Evolutionary conservation across 805 yeast species (phyloP).

Genomic region (Scheffersomyces amazonensis): DNA sequence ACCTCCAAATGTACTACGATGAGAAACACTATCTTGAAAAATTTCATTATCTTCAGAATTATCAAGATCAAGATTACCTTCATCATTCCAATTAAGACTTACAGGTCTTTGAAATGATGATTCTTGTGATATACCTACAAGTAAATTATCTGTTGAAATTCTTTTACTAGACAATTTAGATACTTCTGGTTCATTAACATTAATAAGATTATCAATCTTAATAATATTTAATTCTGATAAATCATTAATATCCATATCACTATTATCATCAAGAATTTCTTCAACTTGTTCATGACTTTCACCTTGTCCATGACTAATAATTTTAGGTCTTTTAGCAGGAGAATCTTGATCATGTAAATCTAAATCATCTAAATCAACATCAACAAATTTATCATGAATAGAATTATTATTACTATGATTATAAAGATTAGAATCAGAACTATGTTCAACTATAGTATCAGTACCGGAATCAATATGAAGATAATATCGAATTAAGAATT

Average conservation of each 20-base stretch:
- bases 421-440: conserved; percentile 13
- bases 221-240: conserved; percentile 36
- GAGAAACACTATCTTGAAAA: not conserved
- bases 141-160: conserved; percentile 6
- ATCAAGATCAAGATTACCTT: conserved; percentile 26
- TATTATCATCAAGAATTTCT: conserved; percentile 8
- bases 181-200: conserved; percentile 17
- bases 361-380: conserved; percentile 3
- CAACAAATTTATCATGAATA: conserved; percentile 1
- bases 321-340: not conserved
- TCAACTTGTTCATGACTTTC: conserved; percentile 6
- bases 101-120: conserved; percentile 35
- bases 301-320: not conserved
- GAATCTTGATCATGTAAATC: conserved; percentile 7
- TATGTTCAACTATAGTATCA: conserved; percentile 16
- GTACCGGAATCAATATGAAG: conserved; percentile 15
- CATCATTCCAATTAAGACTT: conserved; percentile 44
- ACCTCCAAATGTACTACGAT: not conserved
- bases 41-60: conserved; percentile 11
- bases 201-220: conserved; percentile 36
- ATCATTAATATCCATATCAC: conserved; percentile 30
- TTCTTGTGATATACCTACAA: conserved; percentile 16
- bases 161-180: not conserved
- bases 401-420: not conserved
- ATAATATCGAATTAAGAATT: conserved; percentile 49